Conservation (phyloP, 306 rosid species). For the Dicorynia guianensis region DNA sequence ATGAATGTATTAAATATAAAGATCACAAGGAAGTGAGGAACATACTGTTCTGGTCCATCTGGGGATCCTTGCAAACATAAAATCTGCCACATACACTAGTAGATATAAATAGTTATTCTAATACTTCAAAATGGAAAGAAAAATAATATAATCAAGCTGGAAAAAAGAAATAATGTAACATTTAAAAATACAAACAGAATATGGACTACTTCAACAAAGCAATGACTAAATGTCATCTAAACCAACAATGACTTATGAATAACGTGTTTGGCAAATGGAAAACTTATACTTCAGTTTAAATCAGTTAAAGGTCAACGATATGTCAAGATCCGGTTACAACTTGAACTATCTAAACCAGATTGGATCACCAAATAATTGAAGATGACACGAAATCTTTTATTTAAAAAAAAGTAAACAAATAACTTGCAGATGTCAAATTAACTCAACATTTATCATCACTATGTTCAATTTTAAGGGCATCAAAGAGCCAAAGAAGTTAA, state of each 20-base stretch:
- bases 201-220: neutral
- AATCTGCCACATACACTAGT: conserved; percentile 67
- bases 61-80: conserved; percentile 90
- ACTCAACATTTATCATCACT: conserved; percentile 21
- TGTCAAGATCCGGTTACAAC: neutral
- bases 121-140: conserved; percentile 2
- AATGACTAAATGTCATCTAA: neutral
- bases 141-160: neutral
- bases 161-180: neutral
- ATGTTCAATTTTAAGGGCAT: neutral
- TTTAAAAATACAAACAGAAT: conserved; percentile 3
- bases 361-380: conserved; percentile 12
- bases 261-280: neutral
- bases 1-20: conserved; percentile 36
- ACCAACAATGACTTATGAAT: conserved; percentile 4
- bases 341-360: conserved; percentile 21
- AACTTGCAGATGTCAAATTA: neutral
- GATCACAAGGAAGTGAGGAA: conserved; percentile 31
- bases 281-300: conserved; percentile 16
- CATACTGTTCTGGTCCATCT: conserved; percentile 98
- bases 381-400: conserved; percentile 4
- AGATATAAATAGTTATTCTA: conserved; percentile 33
- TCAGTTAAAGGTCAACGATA: conserved; percentile 6
- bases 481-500: neutral
- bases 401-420: neutral